phyloP scores from a whole-genome alignment of 2,329 filamentous ascomycete species.

The Xylogone sp. region DNA sequence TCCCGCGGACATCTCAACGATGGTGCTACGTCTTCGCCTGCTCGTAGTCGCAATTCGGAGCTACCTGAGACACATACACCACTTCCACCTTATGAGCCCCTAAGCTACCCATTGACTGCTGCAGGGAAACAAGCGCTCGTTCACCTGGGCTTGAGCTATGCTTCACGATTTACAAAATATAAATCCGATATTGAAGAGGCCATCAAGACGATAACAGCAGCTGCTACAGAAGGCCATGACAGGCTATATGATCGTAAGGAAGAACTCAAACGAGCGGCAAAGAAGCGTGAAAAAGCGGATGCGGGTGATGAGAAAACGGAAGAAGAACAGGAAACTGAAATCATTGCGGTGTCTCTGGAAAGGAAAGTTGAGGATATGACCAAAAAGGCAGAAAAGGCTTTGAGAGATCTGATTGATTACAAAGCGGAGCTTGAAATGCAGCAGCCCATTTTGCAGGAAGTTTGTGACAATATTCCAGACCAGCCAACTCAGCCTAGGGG shows the following conservation, averaged over 20 bases:
- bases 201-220: slow-evolving; percentile 39
- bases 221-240: slow-evolving; percentile 54
- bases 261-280: slow-evolving; percentile 16
- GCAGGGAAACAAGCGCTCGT: slow-evolving; percentile 42
- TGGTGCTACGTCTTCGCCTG: slow-evolving; percentile 13
- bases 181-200: slow-evolving; percentile 45
- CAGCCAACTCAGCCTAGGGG: slow-evolving; percentile 27
- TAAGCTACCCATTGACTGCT: slow-evolving; percentile 45
- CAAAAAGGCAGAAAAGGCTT: slow-evolving; percentile 49
- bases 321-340: slow-evolving; percentile 30
- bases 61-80: slow-evolving; percentile 13
- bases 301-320: slow-evolving; percentile 31
- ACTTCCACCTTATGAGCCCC: slow-evolving; percentile 49
- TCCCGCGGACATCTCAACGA: slow-evolving; percentile 12
- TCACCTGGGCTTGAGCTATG: slow-evolving; percentile 36
- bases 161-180: slow-evolving; percentile 34
- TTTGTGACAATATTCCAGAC: slow-evolving; percentile 21
- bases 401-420: slow-evolving; percentile 56
- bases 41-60: slow-evolving; percentile 6
- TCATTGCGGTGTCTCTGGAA: slow-evolving; percentile 35
- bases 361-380: slow-evolving; percentile 48
- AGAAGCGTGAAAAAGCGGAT: slow-evolving; percentile 24
- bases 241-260: slow-evolving; percentile 32
- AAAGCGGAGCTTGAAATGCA: slow-evolving; percentile 37
- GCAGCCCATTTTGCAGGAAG: slow-evolving; percentile 24